Percentiles rank a stretch among this genome's conserved stretches.
Evolutionary conservation across 163 green algal species (phyloP).

Genomic region (Smithsoniella earleae): DNA sequence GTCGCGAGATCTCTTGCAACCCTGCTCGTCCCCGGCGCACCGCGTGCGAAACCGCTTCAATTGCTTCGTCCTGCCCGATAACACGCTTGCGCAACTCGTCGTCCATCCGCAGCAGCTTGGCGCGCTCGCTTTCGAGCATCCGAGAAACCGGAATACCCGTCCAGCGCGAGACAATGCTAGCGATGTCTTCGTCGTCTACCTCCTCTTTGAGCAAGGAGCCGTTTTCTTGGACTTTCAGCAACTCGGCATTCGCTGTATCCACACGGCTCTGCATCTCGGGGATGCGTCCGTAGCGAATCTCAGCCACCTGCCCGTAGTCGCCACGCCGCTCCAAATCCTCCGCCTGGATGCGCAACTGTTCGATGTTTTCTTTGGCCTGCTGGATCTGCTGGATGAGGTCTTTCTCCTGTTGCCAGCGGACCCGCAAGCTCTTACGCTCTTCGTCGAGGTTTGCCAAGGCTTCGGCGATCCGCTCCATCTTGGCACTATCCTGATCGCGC

Average conservation of each 20-base stretch:
- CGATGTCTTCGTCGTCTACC: slow-evolving; percentile 41
- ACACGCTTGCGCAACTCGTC: slow-evolving; percentile 60
- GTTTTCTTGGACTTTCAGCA: background rate
- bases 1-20: slow-evolving; percentile 42
- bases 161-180: slow-evolving; percentile 82
- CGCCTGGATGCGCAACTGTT: too few relatives aligned
- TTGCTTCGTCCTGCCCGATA: slow-evolving; percentile 62
- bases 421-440: background rate
- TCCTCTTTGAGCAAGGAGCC: background rate
- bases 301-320: too few relatives aligned
- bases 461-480: slow-evolving; percentile 48
- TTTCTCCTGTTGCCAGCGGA: background rate
- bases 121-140: slow-evolving; percentile 40
- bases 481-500: slow-evolving; percentile 86
- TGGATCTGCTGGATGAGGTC: too few relatives aligned
- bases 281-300: too few relatives aligned
- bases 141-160: slow-evolving; percentile 42
- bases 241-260: background rate
- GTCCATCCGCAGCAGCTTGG: slow-evolving; percentile 44
- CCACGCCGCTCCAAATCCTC: too few relatives aligned
- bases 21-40: slow-evolving; percentile 55
- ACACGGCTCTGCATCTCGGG: too few relatives aligned
- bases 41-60: slow-evolving; percentile 65
- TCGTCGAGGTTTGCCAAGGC: background rate
- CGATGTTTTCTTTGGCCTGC: too few relatives aligned